phyloP scores from a whole-genome alignment of 176 grass and related monocot genomes.

The Rhynchospora pubera region DNA sequence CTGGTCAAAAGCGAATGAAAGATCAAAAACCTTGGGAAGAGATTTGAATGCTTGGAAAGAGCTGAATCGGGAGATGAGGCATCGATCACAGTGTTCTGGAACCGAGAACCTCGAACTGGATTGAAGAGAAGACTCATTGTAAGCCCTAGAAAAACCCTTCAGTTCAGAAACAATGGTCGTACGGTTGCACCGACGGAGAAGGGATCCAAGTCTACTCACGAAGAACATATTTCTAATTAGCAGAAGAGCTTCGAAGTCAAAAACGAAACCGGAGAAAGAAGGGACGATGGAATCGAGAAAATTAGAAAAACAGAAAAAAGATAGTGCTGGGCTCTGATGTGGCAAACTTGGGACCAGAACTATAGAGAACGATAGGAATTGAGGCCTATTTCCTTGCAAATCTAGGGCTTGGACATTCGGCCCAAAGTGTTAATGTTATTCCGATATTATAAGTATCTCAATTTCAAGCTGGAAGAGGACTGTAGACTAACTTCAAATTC shows the following conservation, averaged over 20 bases:
- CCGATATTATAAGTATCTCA: too few species aligned
- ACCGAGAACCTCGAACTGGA: constrained; percentile 13
- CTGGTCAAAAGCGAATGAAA: not conserved
- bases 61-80: constrained; percentile 24
- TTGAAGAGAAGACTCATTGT: constrained; percentile 16
- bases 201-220: constrained; percentile 28
- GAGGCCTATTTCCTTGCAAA: too few species aligned
- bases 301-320: too few species aligned
- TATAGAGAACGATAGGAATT: too few species aligned
- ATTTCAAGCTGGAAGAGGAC: too few species aligned
- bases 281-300: not conserved
- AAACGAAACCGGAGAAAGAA: not conserved
- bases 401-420: too few species aligned
- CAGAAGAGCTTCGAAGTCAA: not conserved
- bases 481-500: too few species aligned
- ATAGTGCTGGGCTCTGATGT: too few species aligned
- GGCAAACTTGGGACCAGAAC: too few species aligned
- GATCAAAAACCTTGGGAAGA: constrained; percentile 23
- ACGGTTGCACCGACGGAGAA: constrained; percentile 54
- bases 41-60: constrained; percentile 50
- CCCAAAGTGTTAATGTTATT: too few species aligned
- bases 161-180: constrained; percentile 24
- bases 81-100: not conserved
- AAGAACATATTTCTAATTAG: not conserved
- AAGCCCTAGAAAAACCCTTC: constrained; percentile 17